These are phyloP conservation scores for Pseudopyricularia javanii DNA, from an alignment of 2,329 filamentous ascomycete species.

Conservation along the genomic window DNA sequence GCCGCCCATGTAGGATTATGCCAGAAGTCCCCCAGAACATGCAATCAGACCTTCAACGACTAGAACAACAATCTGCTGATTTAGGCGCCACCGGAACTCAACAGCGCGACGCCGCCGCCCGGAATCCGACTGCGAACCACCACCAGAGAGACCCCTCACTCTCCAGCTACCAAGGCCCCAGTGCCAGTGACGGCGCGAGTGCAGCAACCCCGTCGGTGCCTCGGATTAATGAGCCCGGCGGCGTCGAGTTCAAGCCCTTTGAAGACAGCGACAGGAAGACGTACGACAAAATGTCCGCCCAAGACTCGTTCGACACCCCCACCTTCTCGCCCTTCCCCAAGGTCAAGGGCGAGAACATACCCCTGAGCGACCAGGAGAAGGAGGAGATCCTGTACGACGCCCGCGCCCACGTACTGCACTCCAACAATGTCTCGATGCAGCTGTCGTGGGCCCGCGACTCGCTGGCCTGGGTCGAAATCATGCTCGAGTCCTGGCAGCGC, in stretches of 20 bases:
- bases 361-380: conserved; percentile 87
- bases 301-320: conserved; percentile 41
- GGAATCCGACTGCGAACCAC: conserved; percentile 8
- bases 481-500: conserved; percentile 63
- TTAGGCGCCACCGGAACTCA: conserved; percentile 21
- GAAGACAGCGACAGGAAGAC: conserved; percentile 22
- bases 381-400: conserved; percentile 81
- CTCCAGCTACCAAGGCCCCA: conserved; percentile 19
- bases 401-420: conserved; percentile 72
- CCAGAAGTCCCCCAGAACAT: conserved; percentile 94
- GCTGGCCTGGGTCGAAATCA: conserved; percentile 75
- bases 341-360: conserved; percentile 76
- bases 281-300: conserved; percentile 20
- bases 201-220: conserved; percentile 10
- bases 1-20: conserved; percentile 59
- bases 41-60: conserved; percentile 82
- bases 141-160: conserved; percentile 27
- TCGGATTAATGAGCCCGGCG: conserved; percentile 2
- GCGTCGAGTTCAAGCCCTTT: conserved; percentile 27
- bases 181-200: conserved; percentile 11
- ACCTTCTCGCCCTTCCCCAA: conserved; percentile 89
- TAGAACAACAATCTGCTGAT: conserved; percentile 68
- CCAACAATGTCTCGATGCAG: conserved; percentile 92
- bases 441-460: conserved; percentile 93
- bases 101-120: conserved; percentile 8